Evolutionary conservation across 2,329 filamentous ascomycete species (phyloP).

Genomic region (Amesomyces nigricolor): DNA sequence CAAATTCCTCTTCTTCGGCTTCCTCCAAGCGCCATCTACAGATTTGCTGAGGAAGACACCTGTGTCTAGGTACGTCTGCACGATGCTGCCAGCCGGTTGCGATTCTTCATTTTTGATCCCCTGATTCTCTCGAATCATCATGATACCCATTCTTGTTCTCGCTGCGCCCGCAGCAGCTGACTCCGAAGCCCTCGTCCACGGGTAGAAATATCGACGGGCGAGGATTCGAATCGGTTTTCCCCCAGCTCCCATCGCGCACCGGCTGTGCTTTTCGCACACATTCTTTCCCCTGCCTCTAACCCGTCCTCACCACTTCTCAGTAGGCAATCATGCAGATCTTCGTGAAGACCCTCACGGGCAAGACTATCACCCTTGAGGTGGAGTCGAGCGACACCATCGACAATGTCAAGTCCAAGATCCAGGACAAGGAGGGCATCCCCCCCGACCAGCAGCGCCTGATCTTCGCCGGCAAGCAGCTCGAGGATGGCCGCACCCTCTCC

Average conservation of each 20-base stretch:
- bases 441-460: slow-evolving; percentile 99
- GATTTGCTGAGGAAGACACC: slow-evolving; percentile 59
- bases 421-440: slow-evolving; percentile 99
- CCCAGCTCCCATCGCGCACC: slow-evolving; percentile 1
- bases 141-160: slow-evolving; percentile 30
- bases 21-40: slow-evolving; percentile 40
- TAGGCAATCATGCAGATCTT: slow-evolving; percentile 71
- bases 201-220: slow-evolving; percentile 3
- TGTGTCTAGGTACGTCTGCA: slow-evolving; percentile 57
- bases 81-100: slow-evolving; percentile 38
- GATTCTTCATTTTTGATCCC: slow-evolving; percentile 16
- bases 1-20: slow-evolving; percentile 25
- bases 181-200: slow-evolving; percentile 3
- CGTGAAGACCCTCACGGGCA: slow-evolving; percentile 89
- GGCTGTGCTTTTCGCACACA: slow-evolving; percentile 5
- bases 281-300: slow-evolving; percentile 34
- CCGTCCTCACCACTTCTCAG: slow-evolving; percentile 31
- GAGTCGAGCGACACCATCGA: slow-evolving; percentile 99
- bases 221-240: slow-evolving; percentile 2
- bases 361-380: slow-evolving; percentile 99
- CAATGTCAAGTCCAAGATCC: slow-evolving; percentile 98
- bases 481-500: slow-evolving; percentile 96
- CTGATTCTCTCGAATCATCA: slow-evolving; percentile 18
- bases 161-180: slow-evolving; percentile 10
- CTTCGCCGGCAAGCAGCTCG: slow-evolving; percentile 99